These are phyloP conservation scores for Pseudevernia furfuracea DNA, from an alignment of 495 filamentous ascomycete species.

Conservation along the genomic window DNA sequence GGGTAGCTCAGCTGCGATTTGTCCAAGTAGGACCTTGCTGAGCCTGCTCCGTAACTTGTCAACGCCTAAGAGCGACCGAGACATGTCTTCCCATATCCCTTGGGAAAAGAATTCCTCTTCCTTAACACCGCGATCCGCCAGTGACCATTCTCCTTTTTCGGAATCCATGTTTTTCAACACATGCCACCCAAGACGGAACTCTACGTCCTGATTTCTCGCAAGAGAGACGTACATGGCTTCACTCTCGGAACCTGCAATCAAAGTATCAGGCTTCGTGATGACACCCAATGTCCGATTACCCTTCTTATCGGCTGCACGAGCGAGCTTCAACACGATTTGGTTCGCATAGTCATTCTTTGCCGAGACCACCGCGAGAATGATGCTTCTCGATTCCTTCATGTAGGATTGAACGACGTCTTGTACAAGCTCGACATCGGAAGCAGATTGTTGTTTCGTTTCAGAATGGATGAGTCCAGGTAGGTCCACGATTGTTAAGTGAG, in stretches of 20 bases:
- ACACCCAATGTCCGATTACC: constrained; percentile 34
- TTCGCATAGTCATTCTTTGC: constrained; percentile 24
- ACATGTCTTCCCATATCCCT: constrained; percentile 42
- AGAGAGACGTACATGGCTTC: constrained; percentile 32
- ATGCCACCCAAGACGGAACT: constrained; percentile 39
- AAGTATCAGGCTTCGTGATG: constrained; percentile 26
- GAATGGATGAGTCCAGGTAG: constrained; percentile 47
- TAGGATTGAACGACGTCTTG: constrained; percentile 17
- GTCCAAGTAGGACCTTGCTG: constrained; percentile 48
- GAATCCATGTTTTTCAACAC: constrained; percentile 41
- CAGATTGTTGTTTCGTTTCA: constrained; percentile 18
- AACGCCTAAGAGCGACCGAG: constrained; percentile 40
- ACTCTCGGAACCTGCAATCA: constrained; percentile 30
- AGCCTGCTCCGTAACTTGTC: constrained; percentile 42
- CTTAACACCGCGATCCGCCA: no score
- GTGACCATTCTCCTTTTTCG: constrained; percentile 30
- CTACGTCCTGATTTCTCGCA: constrained; percentile 35
- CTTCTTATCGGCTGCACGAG: constrained; percentile 69
- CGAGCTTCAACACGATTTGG: constrained; percentile 54
- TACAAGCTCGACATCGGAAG: constrained; percentile 16
- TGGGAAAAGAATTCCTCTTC: constrained; percentile 45
- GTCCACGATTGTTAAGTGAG: constrained; percentile 51
- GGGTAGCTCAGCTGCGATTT: constrained; percentile 49
- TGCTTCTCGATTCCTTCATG: constrained; percentile 22
- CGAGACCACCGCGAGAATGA: constrained; percentile 21